Evolutionary conservation across 371 early-diverging fungal species (phyloP).

Genomic region (Rhizomucor miehei): DNA sequence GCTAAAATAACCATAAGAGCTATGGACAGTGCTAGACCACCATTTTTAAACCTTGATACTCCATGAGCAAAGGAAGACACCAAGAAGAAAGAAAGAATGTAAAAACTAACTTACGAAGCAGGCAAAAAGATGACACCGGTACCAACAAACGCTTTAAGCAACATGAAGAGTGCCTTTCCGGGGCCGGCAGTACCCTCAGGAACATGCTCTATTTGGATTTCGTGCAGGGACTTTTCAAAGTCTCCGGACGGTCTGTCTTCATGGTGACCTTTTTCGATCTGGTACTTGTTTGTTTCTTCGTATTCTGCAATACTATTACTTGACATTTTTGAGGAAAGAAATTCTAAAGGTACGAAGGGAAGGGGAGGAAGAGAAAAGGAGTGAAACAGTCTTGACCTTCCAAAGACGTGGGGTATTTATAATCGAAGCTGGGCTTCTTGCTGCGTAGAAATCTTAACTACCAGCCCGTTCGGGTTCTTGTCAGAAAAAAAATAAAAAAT

Average conservation of each 20-base stretch:
- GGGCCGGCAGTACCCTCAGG: slow-evolving; percentile 49
- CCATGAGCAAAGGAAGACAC: not conserved
- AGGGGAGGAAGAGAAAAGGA: not conserved
- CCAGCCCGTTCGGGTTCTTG: too few relatives aligned
- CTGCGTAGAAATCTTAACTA: slow-evolving; percentile 1
- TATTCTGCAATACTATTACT: not conserved
- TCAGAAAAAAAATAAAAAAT: too few relatives aligned
- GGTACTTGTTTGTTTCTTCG: slow-evolving; percentile 3
- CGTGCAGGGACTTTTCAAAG: slow-evolving; percentile 3
- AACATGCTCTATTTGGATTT: slow-evolving; percentile 12
- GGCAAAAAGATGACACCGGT: slow-evolving; percentile 70
- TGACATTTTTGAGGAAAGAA: not conserved
- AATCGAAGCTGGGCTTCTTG: not conserved
- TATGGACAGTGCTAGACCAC: slow-evolving; percentile 36
- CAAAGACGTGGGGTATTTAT: not conserved
- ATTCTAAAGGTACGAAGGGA: not conserved
- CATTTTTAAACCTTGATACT: slow-evolving; percentile 34
- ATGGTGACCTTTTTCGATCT: not conserved
- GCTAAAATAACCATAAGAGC: slow-evolving; percentile 28
- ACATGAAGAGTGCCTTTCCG: slow-evolving; percentile 70
- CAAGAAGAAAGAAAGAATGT: not conserved
- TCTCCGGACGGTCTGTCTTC: slow-evolving; percentile 1
- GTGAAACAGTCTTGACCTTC: not conserved
- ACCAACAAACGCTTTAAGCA: slow-evolving; percentile 78
- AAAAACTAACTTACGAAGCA: slow-evolving; percentile 57